Conservation (phyloP, 768 basidiomycete species). For the Lactarius pseudohatsudake region DNA sequence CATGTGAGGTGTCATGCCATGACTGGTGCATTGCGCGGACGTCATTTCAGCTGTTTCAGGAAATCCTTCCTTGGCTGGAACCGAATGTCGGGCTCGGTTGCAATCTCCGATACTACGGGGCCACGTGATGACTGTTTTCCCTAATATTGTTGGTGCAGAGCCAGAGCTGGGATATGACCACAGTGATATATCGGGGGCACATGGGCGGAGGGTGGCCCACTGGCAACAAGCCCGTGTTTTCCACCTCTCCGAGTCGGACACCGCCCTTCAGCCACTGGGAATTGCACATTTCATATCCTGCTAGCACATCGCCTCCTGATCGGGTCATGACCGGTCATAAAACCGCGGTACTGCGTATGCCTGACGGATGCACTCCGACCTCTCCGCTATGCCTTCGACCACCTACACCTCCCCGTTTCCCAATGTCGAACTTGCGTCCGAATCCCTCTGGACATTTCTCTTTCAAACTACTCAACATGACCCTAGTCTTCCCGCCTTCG, state of each 20-base stretch:
- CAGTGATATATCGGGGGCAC: too few relatives aligned
- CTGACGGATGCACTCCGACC: background rate
- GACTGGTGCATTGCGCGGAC: too few relatives aligned
- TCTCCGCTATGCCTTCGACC: constrained; percentile 27
- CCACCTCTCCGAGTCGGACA: background rate
- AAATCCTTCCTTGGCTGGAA: background rate
- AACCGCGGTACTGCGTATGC: background rate
- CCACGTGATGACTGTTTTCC: background rate
- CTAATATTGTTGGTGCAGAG: background rate
- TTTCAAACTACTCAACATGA: constrained; percentile 18
- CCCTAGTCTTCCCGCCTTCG: constrained; percentile 48
- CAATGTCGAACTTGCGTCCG: constrained; percentile 28
- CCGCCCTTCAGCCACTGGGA: background rate
- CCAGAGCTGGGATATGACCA: too few relatives aligned
- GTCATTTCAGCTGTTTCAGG: too few relatives aligned
- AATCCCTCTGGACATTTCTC: constrained; percentile 26
- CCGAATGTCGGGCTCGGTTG: too few relatives aligned
- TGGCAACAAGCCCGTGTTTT: background rate
- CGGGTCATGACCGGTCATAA: background rate
- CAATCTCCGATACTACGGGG: too few relatives aligned
- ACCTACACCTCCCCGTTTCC: constrained; percentile 14
- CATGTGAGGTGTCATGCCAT: too few relatives aligned
- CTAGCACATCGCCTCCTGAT: background rate
- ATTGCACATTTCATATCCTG: background rate
- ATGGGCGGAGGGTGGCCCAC: background rate